Conservation (phyloP, 345 rosid genomes). For the Brassica juncea region DNA sequence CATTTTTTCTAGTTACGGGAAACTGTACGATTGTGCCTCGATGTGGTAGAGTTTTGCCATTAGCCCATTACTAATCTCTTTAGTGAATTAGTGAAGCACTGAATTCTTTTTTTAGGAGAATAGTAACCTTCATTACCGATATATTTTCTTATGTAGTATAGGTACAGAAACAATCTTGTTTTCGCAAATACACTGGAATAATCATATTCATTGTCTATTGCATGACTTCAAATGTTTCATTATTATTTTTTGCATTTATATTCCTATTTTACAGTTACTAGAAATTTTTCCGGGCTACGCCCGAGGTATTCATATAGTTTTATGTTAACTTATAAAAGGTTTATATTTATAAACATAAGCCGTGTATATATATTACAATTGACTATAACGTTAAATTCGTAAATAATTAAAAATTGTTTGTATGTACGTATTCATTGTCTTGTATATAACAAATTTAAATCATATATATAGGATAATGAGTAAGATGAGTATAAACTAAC, state of each 20-base stretch:
- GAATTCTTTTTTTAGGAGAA: neutral
- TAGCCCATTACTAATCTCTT: constrained; percentile 1
- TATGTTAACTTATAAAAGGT: too few species aligned
- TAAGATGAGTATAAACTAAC: too few species aligned
- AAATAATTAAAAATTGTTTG: too few species aligned
- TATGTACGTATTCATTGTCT: too few species aligned
- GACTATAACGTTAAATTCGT: too few species aligned
- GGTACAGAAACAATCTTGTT: neutral
- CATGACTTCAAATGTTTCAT: neutral
- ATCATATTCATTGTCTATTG: neutral
- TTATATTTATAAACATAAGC: too few species aligned
- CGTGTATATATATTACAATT: too few species aligned
- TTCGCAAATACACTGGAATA: neutral
- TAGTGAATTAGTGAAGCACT: neutral
- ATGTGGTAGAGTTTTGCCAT: neutral
- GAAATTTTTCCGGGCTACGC: too few species aligned
- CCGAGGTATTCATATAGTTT: too few species aligned
- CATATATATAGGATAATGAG: too few species aligned
- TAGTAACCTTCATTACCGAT: neutral
- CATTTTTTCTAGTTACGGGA: neutral
- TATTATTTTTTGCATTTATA: neutral
- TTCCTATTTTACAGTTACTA: neutral
- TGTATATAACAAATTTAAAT: too few species aligned
- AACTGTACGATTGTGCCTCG: neutral
- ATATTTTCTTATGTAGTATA: neutral